phyloP scores from a whole-genome alignment of 148 eudicot species.

The Cornus suecica region DNA sequence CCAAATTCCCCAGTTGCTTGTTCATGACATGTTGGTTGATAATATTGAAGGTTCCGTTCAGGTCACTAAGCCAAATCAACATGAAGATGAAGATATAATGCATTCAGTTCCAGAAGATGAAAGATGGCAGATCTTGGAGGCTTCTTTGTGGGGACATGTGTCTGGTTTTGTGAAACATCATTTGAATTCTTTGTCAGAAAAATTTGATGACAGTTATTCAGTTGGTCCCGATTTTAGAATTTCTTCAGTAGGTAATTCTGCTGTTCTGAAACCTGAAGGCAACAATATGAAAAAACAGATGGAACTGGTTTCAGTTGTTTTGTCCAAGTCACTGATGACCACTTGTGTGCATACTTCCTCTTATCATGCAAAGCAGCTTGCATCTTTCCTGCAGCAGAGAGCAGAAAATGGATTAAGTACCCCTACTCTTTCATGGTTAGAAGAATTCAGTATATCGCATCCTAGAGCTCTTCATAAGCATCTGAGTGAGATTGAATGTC shows the following conservation, averaged over 20 bases:
- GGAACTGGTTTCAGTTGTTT: slow-evolving; percentile 29
- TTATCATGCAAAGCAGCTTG: slow-evolving; percentile 58
- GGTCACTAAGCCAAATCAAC: slow-evolving; percentile 21
- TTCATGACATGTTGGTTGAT: slow-evolving; percentile 26
- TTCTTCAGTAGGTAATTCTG: slow-evolving; percentile 25
- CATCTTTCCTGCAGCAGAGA: slow-evolving; percentile 50
- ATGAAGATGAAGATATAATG: slow-evolving; percentile 24
- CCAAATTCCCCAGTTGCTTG: slow-evolving; percentile 45
- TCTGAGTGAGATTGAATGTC: slow-evolving; percentile 23
- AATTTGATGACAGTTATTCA: slow-evolving; percentile 23
- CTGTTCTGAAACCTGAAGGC: slow-evolving; percentile 20
- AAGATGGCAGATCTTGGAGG: slow-evolving; percentile 43
- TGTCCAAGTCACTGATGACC: slow-evolving; percentile 42
- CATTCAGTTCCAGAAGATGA: slow-evolving; percentile 44
- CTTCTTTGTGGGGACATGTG: slow-evolving; percentile 60
- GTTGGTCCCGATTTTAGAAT: slow-evolving; percentile 18
- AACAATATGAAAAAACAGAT: slow-evolving; percentile 27
- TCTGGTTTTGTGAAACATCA: slow-evolving; percentile 44
- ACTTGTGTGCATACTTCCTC: slow-evolving; percentile 41
- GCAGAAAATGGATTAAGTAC: slow-evolving; percentile 34
- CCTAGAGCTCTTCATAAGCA: slow-evolving; percentile 22
- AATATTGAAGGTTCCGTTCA: slow-evolving; percentile 14
- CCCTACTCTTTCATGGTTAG: slow-evolving; percentile 36
- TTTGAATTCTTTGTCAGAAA: slow-evolving; percentile 32
- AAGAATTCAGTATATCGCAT: slow-evolving; percentile 35